phyloP scores from a whole-genome alignment of 1,284 basidiomycete genomes.

The Xerocomus amazonicus region DNA sequence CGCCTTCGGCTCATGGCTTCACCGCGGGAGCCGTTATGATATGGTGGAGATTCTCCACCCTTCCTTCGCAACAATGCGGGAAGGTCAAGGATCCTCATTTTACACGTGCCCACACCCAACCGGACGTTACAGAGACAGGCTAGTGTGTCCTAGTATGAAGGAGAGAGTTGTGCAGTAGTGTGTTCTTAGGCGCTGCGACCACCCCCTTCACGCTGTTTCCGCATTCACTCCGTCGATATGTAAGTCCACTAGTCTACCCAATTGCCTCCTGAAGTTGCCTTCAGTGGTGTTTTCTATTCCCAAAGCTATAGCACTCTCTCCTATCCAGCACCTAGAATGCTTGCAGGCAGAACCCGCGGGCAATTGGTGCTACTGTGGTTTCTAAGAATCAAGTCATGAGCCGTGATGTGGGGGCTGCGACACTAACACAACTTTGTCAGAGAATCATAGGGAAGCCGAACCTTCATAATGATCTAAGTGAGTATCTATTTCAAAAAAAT shows the following conservation, averaged over 20 bases:
- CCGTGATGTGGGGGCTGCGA: too few species aligned
- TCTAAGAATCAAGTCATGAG: not conserved
- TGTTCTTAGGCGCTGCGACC: not conserved
- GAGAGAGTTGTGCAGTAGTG: not conserved
- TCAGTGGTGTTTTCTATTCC: not conserved
- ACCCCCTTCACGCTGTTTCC: too few species aligned
- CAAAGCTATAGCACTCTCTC: not conserved
- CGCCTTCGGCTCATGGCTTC: constrained; percentile 16
- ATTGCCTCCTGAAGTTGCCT: not conserved
- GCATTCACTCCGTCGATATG: too few species aligned
- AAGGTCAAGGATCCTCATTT: constrained; percentile 18
- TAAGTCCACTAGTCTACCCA: not conserved
- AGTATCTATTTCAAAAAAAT: not conserved
- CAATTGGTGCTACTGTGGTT: constrained; percentile 9
- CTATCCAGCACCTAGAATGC: not conserved
- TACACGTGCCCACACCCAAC: constrained; percentile 17
- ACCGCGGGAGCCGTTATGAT: constrained; percentile 17
- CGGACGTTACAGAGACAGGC: too few species aligned
- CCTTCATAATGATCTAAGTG: not conserved
- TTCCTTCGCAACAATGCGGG: constrained; percentile 24
- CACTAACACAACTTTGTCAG: not conserved
- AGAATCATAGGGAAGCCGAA: not conserved
- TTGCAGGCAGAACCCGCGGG: constrained; percentile 4
- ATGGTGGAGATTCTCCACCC: constrained; percentile 26
- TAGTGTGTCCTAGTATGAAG: not conserved